phyloP scores from a whole-genome alignment of 2,329 filamentous ascomycete species.

The Fusarium sacchari region DNA sequence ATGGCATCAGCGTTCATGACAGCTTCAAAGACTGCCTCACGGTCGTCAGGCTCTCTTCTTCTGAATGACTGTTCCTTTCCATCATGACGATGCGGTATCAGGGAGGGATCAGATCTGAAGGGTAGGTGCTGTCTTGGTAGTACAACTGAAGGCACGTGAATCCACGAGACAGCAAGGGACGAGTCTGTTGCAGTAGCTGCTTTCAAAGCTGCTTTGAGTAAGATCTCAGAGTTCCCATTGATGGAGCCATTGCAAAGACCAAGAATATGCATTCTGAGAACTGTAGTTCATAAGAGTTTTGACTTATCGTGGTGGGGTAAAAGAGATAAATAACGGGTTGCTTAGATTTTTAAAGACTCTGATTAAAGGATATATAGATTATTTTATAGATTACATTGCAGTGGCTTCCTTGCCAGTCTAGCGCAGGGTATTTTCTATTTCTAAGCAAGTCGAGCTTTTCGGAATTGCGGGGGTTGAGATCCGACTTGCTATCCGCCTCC shows the following conservation, averaged over 20 bases:
- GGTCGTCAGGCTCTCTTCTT: background rate
- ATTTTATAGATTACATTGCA: too few relatives aligned
- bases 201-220: background rate
- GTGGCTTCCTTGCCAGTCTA: too few relatives aligned
- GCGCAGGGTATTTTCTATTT: too few relatives aligned
- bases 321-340: too few relatives aligned
- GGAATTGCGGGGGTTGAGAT: too few relatives aligned
- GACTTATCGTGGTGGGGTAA: too few relatives aligned
- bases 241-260: background rate
- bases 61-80: accelerated
- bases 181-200: background rate
- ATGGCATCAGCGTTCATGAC: background rate
- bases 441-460: too few relatives aligned
- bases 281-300: accelerated
- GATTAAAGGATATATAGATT: too few relatives aligned
- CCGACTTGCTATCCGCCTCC: too few relatives aligned
- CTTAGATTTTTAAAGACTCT: too few relatives aligned
- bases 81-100: background rate
- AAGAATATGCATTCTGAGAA: background rate
- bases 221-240: background rate
- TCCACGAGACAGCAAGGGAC: background rate
- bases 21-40: background rate
- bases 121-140: background rate
- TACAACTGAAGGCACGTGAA: background rate
- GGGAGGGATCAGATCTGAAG: background rate